Evolutionary conservation across 805 yeast genomes (phyloP).

Genomic region (Metahyphopichia silvanorum): DNA sequence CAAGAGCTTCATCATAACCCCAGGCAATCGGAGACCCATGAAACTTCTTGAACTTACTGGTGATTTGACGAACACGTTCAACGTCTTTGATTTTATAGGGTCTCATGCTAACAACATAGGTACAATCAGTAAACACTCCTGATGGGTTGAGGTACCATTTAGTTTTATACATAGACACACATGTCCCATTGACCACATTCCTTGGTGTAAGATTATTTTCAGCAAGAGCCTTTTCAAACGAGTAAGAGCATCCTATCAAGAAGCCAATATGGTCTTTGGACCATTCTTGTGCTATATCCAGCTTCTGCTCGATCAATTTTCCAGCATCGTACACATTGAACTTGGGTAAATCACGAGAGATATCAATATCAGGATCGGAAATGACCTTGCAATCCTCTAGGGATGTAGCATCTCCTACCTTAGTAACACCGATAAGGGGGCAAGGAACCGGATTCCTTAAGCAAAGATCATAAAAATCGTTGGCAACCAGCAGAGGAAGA

Average conservation of each 20-base stretch:
- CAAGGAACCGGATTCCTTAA: slow-evolving; percentile 37
- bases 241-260: slow-evolving; percentile 40
- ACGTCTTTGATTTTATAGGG: slow-evolving; percentile 29
- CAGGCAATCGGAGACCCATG: slow-evolving; percentile 44
- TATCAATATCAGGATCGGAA: slow-evolving; percentile 16
- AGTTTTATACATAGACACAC: slow-evolving; percentile 7
- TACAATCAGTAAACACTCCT: slow-evolving; percentile 13
- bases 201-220: slow-evolving; percentile 26
- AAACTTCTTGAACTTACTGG: slow-evolving; percentile 22
- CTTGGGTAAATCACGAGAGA: slow-evolving; percentile 31
- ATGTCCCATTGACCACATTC: slow-evolving; percentile 9
- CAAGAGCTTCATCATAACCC: slow-evolving; percentile 37
- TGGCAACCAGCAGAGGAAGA: slow-evolving; percentile 26
- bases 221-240: slow-evolving; percentile 34
- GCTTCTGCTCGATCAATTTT: slow-evolving; percentile 14
- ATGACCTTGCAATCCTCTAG: slow-evolving; percentile 1
- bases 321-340: slow-evolving; percentile 34
- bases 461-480: slow-evolving; percentile 34
- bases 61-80: slow-evolving; percentile 24
- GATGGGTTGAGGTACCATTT: slow-evolving; percentile 5
- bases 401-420: slow-evolving; percentile 15
- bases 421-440: slow-evolving; percentile 30
- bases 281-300: slow-evolving; percentile 29
- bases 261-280: slow-evolving; percentile 34
- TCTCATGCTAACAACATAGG: slow-evolving; percentile 42